Percentiles rank a stretch among this genome's conserved stretches.
These are phyloP conservation scores for Circinella umbellata DNA, from an alignment of 371 early-diverging fungal genomes.

Conservation along the genomic window DNA sequence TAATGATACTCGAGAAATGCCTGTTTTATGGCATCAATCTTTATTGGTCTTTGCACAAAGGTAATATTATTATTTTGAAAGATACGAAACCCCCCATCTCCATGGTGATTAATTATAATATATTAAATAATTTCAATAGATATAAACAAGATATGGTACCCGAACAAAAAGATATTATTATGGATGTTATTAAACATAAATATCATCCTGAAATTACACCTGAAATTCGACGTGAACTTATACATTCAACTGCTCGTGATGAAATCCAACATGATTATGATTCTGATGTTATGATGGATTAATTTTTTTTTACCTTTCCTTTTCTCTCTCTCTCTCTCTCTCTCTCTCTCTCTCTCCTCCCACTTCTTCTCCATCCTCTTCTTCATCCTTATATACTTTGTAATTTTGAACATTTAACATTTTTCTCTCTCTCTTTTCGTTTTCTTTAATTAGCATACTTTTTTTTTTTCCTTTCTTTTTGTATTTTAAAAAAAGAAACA, in stretches of 20 bases:
- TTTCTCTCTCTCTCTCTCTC: no score
- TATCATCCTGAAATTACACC: slow-evolving; percentile 85
- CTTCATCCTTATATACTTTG: not conserved
- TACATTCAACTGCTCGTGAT: slow-evolving; percentile 66
- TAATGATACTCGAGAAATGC: slow-evolving; percentile 81
- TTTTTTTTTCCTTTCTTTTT: no score
- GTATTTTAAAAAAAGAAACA: not conserved
- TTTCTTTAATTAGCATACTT: not conserved
- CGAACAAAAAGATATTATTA: slow-evolving; percentile 91
- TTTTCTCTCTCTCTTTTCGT: not conserved
- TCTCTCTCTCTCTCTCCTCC: not conserved
- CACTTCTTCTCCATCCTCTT: not conserved
- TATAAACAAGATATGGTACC: slow-evolving; percentile 95
- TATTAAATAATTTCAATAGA: slow-evolving; percentile 28
- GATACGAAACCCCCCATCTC: no score
- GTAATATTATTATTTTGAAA: no score
- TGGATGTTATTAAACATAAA: slow-evolving; percentile 82
- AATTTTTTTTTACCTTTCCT: slow-evolving; percentile 1
- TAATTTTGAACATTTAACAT: no score
- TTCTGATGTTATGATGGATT: slow-evolving; percentile 28
- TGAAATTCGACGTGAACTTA: slow-evolving; percentile 91
- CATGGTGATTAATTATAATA: no score
- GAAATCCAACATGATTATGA: slow-evolving; percentile 52
- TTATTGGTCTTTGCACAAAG: slow-evolving; percentile 94
- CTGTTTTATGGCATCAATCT: slow-evolving; percentile 98